These are phyloP conservation scores for Rosa hybrid DNA, from an alignment of 331 rosid genomes.

Conservation along the genomic window DNA sequence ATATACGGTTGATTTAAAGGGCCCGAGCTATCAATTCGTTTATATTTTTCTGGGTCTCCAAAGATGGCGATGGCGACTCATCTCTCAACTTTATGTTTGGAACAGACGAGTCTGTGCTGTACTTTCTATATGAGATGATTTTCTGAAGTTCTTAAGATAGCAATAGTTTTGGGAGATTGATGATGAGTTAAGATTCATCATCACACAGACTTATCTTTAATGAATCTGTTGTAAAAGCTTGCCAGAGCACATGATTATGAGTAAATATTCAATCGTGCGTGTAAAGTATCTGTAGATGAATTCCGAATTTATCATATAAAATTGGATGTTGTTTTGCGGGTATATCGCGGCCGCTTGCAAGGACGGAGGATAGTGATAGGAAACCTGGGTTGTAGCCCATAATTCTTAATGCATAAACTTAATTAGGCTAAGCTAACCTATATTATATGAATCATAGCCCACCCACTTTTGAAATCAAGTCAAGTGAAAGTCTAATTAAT, in stretches of 20 bases:
- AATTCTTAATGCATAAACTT: too few species aligned
- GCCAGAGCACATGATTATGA: neutral
- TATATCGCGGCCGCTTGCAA: too few species aligned
- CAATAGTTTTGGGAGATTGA: neutral
- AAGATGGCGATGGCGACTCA: neutral
- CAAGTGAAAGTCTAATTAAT: too few species aligned
- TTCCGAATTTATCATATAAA: too few species aligned
- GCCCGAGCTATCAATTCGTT: conserved; percentile 5
- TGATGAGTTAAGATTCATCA: neutral
- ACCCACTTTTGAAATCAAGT: too few species aligned
- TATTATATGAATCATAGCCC: too few species aligned
- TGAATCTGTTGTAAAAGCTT: neutral
- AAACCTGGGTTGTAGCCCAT: too few species aligned
- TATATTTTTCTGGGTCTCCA: neutral
- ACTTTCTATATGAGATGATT: neutral
- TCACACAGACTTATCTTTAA: neutral
- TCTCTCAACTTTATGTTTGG: neutral
- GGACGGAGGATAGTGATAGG: too few species aligned
- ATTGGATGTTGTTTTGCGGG: too few species aligned
- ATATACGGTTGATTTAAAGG: neutral
- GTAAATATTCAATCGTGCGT: neutral
- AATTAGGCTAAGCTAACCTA: too few species aligned
- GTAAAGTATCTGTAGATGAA: too few species aligned
- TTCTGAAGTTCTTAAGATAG: neutral
- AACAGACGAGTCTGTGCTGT: neutral